phyloP scores from a whole-genome alignment of 2,329 filamentous ascomycete genomes.

The Microsporum canis region DNA sequence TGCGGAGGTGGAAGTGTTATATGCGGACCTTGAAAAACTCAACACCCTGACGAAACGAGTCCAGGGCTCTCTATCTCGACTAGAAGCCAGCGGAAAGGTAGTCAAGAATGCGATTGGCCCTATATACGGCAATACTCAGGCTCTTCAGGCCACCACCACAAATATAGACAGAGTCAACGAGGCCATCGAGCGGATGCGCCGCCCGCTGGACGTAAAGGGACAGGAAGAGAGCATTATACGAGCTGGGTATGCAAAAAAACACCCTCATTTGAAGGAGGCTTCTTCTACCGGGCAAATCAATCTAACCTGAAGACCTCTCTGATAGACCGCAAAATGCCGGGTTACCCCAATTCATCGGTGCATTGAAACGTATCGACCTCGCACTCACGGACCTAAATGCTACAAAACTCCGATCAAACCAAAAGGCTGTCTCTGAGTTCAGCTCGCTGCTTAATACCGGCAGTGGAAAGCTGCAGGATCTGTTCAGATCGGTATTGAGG shows the following conservation, averaged over 20 bases:
- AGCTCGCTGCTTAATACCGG: conserved; percentile 66
- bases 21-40: conserved; percentile 75
- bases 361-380: conserved; percentile 76
- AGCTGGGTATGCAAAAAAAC: conserved; percentile 45
- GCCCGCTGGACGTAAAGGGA: conserved; percentile 85
- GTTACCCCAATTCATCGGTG: conserved; percentile 72
- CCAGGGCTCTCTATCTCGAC: conserved; percentile 67
- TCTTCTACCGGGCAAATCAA: neutral
- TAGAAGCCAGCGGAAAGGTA: conserved; percentile 80
- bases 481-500: conserved; percentile 67
- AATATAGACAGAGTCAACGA: conserved; percentile 81
- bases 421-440: conserved; percentile 74
- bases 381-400: conserved; percentile 74
- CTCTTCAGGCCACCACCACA: conserved; percentile 71
- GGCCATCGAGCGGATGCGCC: conserved; percentile 76
- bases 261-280: neutral
- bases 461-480: conserved; percentile 68
- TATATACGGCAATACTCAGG: conserved; percentile 83
- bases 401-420: conserved; percentile 86
- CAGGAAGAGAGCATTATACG: conserved; percentile 87
- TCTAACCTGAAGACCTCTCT: conserved; percentile 5
- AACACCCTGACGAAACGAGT: conserved; percentile 92
- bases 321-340: conserved; percentile 65
- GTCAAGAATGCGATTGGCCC: conserved; percentile 87
- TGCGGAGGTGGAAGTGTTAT: conserved; percentile 56